Evolutionary conservation across 306 rosid genomes (phyloP).

Genomic region (Quercus bicolor): DNA sequence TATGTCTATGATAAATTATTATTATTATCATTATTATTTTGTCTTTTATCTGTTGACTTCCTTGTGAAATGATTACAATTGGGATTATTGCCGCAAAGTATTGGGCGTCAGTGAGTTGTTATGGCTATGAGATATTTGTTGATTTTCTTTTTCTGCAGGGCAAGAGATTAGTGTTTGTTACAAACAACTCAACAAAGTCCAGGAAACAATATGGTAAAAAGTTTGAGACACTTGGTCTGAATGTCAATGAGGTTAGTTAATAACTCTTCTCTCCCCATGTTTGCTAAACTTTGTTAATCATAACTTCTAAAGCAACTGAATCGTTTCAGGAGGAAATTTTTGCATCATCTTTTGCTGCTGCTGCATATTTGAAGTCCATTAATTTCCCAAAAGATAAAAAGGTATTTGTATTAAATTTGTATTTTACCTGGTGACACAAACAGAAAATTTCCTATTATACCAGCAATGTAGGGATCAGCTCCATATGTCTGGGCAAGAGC

Average conservation of each 20-base stretch:
- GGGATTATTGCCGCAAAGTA: neutral
- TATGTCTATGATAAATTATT: neutral
- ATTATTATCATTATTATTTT: too few species aligned
- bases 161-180: conserved; percentile 89
- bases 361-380: conserved; percentile 90
- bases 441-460: neutral
- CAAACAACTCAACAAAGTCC: conserved; percentile 97
- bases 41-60: neutral
- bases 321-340: conserved; percentile 88
- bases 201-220: conserved; percentile 99
- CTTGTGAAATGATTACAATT: neutral
- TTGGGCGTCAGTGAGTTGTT: neutral
- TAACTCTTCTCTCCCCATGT: conserved; percentile 9
- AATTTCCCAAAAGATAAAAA: conserved; percentile 90
- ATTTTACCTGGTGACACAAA: neutral
- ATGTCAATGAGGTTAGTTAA: conserved; percentile 68
- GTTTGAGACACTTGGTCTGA: conserved; percentile 93
- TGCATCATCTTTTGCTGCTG: conserved; percentile 98
- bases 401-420: conserved; percentile 35
- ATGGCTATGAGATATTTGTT: conserved; percentile 1
- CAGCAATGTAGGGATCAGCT: neutral
- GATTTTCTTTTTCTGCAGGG: conserved; percentile 50
- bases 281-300: conserved; percentile 6
- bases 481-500: neutral
- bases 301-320: conserved; percentile 10